Percentiles rank a stretch among this genome's conserved stretches.
Conservation (phyloP, 441 rosid species). For the Lepidium campestre region DNA sequence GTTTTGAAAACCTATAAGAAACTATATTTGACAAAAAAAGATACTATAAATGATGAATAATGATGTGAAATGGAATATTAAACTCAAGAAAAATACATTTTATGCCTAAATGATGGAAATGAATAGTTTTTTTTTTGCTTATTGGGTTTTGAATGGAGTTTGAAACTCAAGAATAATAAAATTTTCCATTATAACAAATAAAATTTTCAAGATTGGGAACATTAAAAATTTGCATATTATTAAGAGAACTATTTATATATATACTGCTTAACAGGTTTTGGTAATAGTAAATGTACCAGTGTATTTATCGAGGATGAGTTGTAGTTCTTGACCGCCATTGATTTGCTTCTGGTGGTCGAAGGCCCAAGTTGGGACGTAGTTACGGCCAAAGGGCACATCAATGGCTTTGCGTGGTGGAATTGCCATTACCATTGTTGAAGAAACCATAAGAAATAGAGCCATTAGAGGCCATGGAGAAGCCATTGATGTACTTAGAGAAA, state of each 20-base stretch:
- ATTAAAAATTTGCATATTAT: neutral
- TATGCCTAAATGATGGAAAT: too few relatives aligned
- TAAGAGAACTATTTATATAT: neutral
- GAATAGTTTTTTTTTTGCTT: too few relatives aligned
- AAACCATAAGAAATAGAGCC: conserved; percentile 38
- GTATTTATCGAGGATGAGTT: conserved; percentile 72
- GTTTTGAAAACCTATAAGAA: too few relatives aligned
- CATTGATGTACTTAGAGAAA: conserved; percentile 2
- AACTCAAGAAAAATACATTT: too few relatives aligned
- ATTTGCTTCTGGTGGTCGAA: conserved; percentile 81
- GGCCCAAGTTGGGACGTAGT: conserved; percentile 87
- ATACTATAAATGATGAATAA: too few relatives aligned
- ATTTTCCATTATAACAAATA: neutral
- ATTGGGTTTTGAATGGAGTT: too few relatives aligned
- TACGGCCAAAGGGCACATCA: conserved; percentile 71
- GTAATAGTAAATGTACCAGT: conserved; percentile 42
- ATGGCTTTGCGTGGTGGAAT: conserved; percentile 53
- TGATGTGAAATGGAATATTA: too few relatives aligned
- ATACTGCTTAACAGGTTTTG: neutral
- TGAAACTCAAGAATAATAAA: neutral
- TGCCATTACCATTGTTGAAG: conserved; percentile 31
- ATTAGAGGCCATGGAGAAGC: conserved; percentile 34
- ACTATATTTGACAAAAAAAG: too few relatives aligned
- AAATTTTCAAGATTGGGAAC: neutral
- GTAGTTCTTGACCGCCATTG: conserved; percentile 72